Percentiles rank a stretch among this genome's conserved stretches.
These are phyloP conservation scores for Chaetomidium leptoderma DNA, from an alignment of 495 filamentous ascomycete genomes.

Conservation along the genomic window DNA sequence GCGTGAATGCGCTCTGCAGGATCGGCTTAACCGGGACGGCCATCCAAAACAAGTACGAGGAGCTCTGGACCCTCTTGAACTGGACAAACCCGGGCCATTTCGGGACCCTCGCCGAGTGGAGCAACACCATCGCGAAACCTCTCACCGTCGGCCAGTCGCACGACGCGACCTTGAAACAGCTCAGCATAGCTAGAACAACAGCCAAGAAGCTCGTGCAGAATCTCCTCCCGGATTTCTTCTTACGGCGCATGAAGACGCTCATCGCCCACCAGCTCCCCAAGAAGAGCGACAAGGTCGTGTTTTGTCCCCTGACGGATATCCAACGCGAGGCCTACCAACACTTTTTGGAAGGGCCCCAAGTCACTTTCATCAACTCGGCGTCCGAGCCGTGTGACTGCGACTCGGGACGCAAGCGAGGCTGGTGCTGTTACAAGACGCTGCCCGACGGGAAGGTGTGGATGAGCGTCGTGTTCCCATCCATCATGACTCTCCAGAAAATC, in stretches of 20 bases:
- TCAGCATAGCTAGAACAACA: conserved; percentile 74
- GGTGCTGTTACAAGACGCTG: conserved; percentile 68
- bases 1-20: conserved; percentile 85
- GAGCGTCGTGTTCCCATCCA: conserved; percentile 77
- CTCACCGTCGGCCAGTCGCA: conserved; percentile 82
- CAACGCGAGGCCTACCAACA: conserved; percentile 84
- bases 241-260: conserved; percentile 87
- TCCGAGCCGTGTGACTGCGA: conserved; percentile 67
- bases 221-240: conserved; percentile 85
- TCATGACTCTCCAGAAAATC: conserved; percentile 76
- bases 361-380: conserved; percentile 63
- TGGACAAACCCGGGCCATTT: conserved; percentile 92
- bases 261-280: conserved; percentile 95
- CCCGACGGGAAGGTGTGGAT: conserved; percentile 65
- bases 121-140: conserved; percentile 67
- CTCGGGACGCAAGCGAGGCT: conserved; percentile 67
- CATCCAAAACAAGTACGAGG: conserved; percentile 97
- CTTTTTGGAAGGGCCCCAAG: conserved; percentile 65
- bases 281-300: conserved; percentile 91
- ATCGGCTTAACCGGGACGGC: conserved; percentile 95
- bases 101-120: conserved; percentile 76
- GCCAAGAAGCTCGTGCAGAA: conserved; percentile 84
- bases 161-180: conserved; percentile 79
- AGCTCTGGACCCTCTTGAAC: conserved; percentile 93
- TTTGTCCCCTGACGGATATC: conserved; percentile 81